A percentile compares a stretch with the other conserved stretches of the same genome.
Evolutionary conservation across 2,329 filamentous ascomycete genomes (phyloP).

Genomic region (Aureobasidium namibiae): DNA sequence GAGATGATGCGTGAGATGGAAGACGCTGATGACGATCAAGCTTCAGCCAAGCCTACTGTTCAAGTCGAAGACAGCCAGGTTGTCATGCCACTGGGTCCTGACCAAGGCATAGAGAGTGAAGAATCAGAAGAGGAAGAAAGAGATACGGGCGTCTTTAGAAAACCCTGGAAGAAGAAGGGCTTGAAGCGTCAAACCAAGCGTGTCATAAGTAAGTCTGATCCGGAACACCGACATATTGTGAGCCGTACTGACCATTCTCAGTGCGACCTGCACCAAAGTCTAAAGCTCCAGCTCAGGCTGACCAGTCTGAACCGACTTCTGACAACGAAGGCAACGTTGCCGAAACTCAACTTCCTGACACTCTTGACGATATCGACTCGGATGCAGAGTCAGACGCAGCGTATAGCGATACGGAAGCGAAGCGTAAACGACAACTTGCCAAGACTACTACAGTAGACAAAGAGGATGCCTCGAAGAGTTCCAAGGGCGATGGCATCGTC

Average conservation of each 20-base stretch:
- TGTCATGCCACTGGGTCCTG: slow-evolving; percentile 38
- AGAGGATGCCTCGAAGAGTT: slow-evolving; percentile 14
- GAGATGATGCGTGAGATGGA: slow-evolving; percentile 68
- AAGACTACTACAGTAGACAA: slow-evolving; percentile 18
- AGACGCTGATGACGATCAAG: slow-evolving; percentile 27
- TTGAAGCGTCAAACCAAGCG: slow-evolving; percentile 69
- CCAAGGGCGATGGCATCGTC: slow-evolving; percentile 12
- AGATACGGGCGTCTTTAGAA: slow-evolving; percentile 51
- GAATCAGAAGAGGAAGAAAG: slow-evolving; percentile 40
- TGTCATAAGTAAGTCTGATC: slow-evolving; percentile 42
- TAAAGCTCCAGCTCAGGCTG: slow-evolving; percentile 17
- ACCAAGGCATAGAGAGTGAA: slow-evolving; percentile 44
- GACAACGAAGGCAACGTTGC: slow-evolving; percentile 8
- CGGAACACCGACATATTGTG: not conserved
- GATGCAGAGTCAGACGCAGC: slow-evolving; percentile 5
- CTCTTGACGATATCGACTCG: not conserved
- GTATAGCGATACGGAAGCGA: slow-evolving; percentile 12
- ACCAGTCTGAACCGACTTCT: not conserved
- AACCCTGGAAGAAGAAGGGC: slow-evolving; percentile 72
- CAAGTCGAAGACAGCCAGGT: slow-evolving; percentile 37
- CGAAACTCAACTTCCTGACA: slow-evolving; percentile 8
- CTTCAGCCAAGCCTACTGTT: slow-evolving; percentile 22
- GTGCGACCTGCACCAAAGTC: slow-evolving; percentile 24
- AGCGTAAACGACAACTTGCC: not conserved
- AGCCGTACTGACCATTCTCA: not conserved